Percentiles rank a stretch among this genome's conserved stretches.
phyloP scores from a whole-genome alignment of 2,329 filamentous ascomycete species.

The Sphaerulina populicola region DNA sequence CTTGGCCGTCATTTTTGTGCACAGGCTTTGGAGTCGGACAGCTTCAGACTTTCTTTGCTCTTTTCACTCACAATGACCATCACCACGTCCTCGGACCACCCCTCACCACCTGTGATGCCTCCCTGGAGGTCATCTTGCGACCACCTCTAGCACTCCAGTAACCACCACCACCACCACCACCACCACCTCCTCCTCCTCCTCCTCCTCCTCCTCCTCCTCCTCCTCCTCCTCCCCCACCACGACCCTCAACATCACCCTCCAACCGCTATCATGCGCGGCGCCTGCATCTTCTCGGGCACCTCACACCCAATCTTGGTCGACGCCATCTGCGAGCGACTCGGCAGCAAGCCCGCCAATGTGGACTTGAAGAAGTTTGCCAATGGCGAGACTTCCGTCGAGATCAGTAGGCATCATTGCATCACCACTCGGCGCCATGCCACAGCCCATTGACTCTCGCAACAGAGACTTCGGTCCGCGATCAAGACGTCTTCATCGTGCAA shows the following conservation, averaged over 20 bases:
- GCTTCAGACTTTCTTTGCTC: neutral
- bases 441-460: slow-evolving; percentile 19
- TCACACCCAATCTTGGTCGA: slow-evolving; percentile 58
- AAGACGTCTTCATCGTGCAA: slow-evolving; percentile 98
- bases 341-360: slow-evolving; percentile 51
- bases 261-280: slow-evolving; percentile 50
- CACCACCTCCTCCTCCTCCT: neutral
- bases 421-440: neutral
- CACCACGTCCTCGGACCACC: neutral
- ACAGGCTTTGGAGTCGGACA: neutral
- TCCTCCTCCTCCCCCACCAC: neutral
- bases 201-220: neutral
- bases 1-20: neutral
- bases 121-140: slow-evolving; percentile 19
- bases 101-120: slow-evolving; percentile 19
- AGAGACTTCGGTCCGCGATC: slow-evolving; percentile 72
- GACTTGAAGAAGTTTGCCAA: slow-evolving; percentile 60
- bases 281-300: slow-evolving; percentile 59
- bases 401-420: slow-evolving; percentile 40
- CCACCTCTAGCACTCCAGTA: neutral
- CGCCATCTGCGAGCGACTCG: slow-evolving; percentile 58
- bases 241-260: neutral
- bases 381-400: slow-evolving; percentile 61
- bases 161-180: neutral
- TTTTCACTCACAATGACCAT: slow-evolving; percentile 12